A percentile compares a stretch with the other conserved stretches of the same genome.
Evolutionary conservation across 352 stramenopile genomes (phyloP).

Genomic region (Thalassiosira ordinaria): DNA sequence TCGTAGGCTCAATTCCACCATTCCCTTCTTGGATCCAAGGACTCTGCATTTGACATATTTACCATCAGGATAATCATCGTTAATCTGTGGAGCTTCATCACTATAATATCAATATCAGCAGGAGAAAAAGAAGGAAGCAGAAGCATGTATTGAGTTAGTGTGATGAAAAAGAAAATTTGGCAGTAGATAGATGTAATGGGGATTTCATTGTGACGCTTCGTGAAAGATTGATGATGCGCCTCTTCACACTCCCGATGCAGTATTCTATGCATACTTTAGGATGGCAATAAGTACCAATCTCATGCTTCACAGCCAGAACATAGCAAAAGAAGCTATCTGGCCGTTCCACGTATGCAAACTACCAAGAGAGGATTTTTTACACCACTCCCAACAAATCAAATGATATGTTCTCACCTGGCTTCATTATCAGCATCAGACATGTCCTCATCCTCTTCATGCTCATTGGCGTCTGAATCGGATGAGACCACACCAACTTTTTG

Average conservation of each 20-base stretch:
- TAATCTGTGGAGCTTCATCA: too few relatives aligned
- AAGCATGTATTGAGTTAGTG: conserved; percentile 18
- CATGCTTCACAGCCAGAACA: conserved; percentile 69
- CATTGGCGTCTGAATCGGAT: conserved; percentile 51
- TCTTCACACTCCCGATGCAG: conserved; percentile 81
- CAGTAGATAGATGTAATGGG: conserved; percentile 68
- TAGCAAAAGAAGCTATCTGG: conserved; percentile 31
- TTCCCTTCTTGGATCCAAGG: conserved; percentile 51
- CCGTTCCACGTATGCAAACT: conserved; percentile 68
- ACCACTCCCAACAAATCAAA: too few relatives aligned
- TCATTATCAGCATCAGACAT: conserved; percentile 39
- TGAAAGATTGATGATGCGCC: conserved; percentile 54
- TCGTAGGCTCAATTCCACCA: conserved; percentile 79
- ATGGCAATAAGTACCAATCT: conserved; percentile 25
- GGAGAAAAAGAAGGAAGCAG: too few relatives aligned
- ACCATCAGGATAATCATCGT: conserved; percentile 60
- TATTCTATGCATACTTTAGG: conserved; percentile 60
- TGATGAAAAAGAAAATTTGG: conserved; percentile 39
- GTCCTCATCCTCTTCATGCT: conserved; percentile 28
- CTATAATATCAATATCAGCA: too few relatives aligned
- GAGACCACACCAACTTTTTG: conserved; percentile 18
- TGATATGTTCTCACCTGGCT: conserved; percentile 44
- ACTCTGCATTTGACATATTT: conserved; percentile 79
- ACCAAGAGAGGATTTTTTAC: too few relatives aligned
- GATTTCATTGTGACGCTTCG: conserved; percentile 82